Evolutionary conservation across 2,329 filamentous ascomycete genomes (phyloP).

Genomic region (Chaetothyriales sp.): DNA sequence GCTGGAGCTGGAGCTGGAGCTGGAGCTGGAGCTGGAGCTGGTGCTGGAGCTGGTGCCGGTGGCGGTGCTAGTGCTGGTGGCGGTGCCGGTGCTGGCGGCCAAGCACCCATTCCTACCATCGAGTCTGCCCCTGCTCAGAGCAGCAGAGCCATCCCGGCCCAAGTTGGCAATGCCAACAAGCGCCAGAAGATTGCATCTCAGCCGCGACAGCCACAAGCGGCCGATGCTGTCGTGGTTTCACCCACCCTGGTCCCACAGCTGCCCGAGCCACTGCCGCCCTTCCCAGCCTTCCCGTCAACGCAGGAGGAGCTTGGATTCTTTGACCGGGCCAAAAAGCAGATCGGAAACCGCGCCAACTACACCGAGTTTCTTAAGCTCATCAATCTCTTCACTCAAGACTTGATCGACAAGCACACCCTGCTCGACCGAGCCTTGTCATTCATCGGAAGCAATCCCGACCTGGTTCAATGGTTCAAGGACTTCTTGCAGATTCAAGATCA

Average conservation of each 20-base stretch:
- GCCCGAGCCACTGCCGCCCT: constrained; percentile 73
- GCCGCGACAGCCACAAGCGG: constrained; percentile 26
- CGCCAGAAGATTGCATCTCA: constrained; percentile 13
- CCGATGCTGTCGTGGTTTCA: constrained; percentile 46
- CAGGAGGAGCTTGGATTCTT: constrained; percentile 87
- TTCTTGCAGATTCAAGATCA: constrained; percentile 68
- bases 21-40: too few species aligned
- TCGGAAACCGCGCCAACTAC: constrained; percentile 82
- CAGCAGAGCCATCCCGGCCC: constrained; percentile 24
- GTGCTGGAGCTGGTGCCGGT: too few species aligned
- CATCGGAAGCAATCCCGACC: constrained; percentile 73
- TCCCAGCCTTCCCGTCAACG: constrained; percentile 56
- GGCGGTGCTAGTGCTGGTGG: too few species aligned
- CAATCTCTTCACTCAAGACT: constrained; percentile 84
- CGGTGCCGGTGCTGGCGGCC: constrained; percentile 29
- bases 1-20: too few species aligned
- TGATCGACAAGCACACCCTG: constrained; percentile 74
- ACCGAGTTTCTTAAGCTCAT: constrained; percentile 95
- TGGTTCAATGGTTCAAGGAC: constrained; percentile 76
- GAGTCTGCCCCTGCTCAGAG: constrained; percentile 23
- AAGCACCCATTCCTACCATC: constrained; percentile 21
- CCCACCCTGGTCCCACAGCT: constrained; percentile 79
- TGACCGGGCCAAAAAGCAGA: constrained; percentile 89
- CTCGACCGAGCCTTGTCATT: constrained; percentile 73
- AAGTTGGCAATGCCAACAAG: constrained; percentile 36